Conservation (phyloP, 768 basidiomycete species). For the Chalciporus pseudorubinellus region DNA sequence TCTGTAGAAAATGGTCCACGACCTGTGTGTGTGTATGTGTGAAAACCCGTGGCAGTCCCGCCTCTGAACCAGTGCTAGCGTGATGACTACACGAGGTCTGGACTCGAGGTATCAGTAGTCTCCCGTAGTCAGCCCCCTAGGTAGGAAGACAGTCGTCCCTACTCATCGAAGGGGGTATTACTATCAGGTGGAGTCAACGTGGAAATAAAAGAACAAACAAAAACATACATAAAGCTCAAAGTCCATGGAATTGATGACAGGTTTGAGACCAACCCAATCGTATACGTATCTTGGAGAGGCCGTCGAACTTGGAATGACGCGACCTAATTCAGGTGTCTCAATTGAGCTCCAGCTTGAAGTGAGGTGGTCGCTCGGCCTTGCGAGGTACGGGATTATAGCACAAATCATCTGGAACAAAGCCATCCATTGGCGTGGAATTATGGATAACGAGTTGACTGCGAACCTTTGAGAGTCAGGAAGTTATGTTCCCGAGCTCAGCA, state of each 20-base stretch:
- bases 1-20: slow-evolving; percentile 74
- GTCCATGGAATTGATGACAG: slow-evolving; percentile 66
- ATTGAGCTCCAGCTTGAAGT: slow-evolving; percentile 78
- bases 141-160: no score
- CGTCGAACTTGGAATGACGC: slow-evolving; percentile 87
- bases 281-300: slow-evolving; percentile 83
- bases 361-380: slow-evolving; percentile 57
- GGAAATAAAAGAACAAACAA: slow-evolving; percentile 6
- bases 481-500: slow-evolving; percentile 68
- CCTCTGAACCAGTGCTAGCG: slow-evolving; percentile 51
- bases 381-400: slow-evolving; percentile 79
- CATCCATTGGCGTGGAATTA: background rate
- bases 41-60: slow-evolving; percentile 81
- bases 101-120: background rate
- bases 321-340: slow-evolving; percentile 65
- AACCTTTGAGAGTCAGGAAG: slow-evolving; percentile 85
- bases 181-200: slow-evolving; percentile 16
- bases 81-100: slow-evolving; percentile 72
- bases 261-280: slow-evolving; percentile 75
- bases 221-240: slow-evolving; percentile 61
- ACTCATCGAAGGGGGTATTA: no score
- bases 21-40: slow-evolving; percentile 59
- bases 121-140: no score
- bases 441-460: background rate
- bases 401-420: slow-evolving; percentile 60